phyloP scores from a whole-genome alignment of 2,329 filamentous ascomycete species.

The Apiospora koreana region DNA sequence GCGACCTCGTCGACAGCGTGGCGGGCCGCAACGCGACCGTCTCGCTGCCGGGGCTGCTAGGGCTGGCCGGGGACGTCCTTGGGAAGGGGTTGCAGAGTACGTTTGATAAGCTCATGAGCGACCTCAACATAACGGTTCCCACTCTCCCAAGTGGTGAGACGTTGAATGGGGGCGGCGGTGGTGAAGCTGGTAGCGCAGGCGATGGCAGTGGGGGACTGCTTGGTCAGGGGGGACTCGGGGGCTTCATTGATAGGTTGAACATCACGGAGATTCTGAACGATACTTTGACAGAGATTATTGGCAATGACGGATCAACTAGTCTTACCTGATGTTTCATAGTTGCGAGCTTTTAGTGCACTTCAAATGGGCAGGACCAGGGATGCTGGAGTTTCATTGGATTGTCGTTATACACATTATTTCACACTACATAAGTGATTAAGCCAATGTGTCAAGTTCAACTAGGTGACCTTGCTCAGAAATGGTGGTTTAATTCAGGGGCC shows the following conservation, averaged over 20 bases:
- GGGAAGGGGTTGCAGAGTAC: neutral
- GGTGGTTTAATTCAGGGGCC: too few relatives aligned
- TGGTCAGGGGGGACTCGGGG: neutral
- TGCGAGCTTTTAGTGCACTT: neutral
- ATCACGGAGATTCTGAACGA: neutral
- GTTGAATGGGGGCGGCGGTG: neutral
- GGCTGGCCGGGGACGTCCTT: constrained; percentile 7
- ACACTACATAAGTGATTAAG: too few relatives aligned
- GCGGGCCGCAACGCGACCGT: constrained; percentile 6
- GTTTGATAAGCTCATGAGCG: neutral
- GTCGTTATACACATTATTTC: neutral
- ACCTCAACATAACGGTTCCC: too few relatives aligned
- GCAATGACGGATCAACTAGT: neutral
- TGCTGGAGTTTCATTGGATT: neutral
- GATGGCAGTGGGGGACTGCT: neutral
- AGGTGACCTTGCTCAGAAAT: too few relatives aligned
- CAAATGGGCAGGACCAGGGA: neutral
- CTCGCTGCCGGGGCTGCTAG: constrained; percentile 2
- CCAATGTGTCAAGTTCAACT: too few relatives aligned
- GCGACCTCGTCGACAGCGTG: constrained; percentile 17
- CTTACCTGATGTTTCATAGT: neutral
- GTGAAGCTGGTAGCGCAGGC: neutral
- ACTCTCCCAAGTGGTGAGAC: neutral
- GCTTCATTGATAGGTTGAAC: neutral
- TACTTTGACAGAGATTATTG: neutral